Conservation (phyloP, 2,329 filamentous ascomycete genomes). For the Ophiobolus disseminans region DNA sequence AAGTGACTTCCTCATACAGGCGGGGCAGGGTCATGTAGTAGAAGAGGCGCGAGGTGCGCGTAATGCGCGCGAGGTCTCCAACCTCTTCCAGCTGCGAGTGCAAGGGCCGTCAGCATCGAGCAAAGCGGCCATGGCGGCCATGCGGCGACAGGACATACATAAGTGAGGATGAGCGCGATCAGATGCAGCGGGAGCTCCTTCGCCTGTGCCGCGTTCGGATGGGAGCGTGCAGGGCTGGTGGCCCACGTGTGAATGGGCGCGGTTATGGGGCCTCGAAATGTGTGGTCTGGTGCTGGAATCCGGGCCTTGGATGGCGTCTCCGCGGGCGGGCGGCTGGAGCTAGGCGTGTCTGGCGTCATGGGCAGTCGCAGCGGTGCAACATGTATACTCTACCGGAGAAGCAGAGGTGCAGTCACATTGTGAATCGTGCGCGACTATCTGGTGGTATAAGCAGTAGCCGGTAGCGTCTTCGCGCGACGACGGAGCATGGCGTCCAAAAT, state of each 20-base stretch:
- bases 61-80: conserved; percentile 65
- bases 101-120: conserved; percentile 12
- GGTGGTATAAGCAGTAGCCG: not conserved
- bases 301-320: conserved; percentile 9
- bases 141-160: conserved; percentile 51
- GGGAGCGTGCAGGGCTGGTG: conserved; percentile 43
- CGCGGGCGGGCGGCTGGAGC: conserved; percentile 18
- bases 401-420: not conserved
- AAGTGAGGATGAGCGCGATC: conserved; percentile 63
- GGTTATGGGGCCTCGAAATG: conserved; percentile 26
- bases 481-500: not conserved
- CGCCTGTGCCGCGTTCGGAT: conserved; percentile 36
- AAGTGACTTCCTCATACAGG: conserved; percentile 63
- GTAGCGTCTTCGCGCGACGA: not conserved
- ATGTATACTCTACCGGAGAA: not conserved
- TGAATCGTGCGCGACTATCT: not conserved
- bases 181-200: conserved; percentile 63
- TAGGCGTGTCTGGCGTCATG: conserved; percentile 29
- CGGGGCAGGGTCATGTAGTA: conserved; percentile 70
- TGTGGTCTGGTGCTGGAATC: conserved; percentile 1
- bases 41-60: conserved; percentile 66
- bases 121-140: not conserved
- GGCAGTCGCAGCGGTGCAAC: conserved; percentile 5
- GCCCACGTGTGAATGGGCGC: conserved; percentile 41
- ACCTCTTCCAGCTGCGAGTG: conserved; percentile 62